Conservation (phyloP, 345 rosid genomes). For the Pelargonium nanum region DNA sequence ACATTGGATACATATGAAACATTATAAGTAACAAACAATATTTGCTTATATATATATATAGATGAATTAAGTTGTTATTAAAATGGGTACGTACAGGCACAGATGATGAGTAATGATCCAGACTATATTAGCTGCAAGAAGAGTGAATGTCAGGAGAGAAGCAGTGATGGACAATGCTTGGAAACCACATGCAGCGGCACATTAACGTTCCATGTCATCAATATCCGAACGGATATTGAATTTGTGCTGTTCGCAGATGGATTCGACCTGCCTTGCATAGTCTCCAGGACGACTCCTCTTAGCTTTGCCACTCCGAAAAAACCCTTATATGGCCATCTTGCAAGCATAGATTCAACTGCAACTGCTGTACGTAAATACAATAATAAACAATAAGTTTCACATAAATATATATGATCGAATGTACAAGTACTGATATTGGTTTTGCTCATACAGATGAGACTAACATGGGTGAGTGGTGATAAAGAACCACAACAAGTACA, state of each 20-base stretch:
- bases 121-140: constrained; percentile 40
- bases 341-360: constrained; percentile 45
- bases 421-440: not conserved
- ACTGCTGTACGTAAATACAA: constrained; percentile 53
- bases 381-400: too few species aligned
- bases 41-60: not conserved
- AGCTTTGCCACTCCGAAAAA: constrained; percentile 38
- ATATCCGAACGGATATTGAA: constrained; percentile 49
- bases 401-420: not conserved
- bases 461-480: constrained; percentile 65
- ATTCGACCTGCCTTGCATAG: constrained; percentile 35
- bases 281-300: constrained; percentile 27
- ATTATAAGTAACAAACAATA: not conserved
- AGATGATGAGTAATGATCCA: constrained; percentile 39
- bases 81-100: constrained; percentile 53
- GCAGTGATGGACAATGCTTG: constrained; percentile 15
- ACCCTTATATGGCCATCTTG: constrained; percentile 47
- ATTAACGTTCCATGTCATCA: constrained; percentile 42
- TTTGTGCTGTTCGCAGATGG: constrained; percentile 54
- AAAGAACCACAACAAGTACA: constrained; percentile 34
- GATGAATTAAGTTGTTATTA: too few species aligned
- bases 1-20: constrained; percentile 55
- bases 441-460: constrained; percentile 35
- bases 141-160: constrained; percentile 20
- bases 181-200: constrained; percentile 33